phyloP scores from a whole-genome alignment of 352 stramenopile species.

The Globisporangium megalacanthum region DNA sequence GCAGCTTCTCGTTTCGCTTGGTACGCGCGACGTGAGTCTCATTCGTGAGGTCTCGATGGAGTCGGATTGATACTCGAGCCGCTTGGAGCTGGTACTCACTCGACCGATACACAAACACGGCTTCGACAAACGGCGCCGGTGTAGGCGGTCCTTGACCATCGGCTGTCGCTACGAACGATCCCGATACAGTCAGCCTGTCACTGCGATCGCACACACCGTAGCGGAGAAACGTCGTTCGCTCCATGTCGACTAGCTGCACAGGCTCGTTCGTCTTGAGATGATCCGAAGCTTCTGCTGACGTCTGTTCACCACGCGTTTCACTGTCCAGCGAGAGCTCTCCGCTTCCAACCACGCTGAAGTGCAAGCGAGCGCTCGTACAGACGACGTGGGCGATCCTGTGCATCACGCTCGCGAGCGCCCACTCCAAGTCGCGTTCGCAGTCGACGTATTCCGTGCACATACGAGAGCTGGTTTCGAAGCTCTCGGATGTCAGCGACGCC shows the following conservation, averaged over 20 bases:
- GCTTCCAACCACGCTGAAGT: conserved; percentile 1
- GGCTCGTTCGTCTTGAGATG: too few relatives aligned
- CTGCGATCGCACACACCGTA: conserved; percentile 12
- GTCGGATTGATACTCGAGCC: conserved; percentile 6
- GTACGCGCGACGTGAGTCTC: conserved; percentile 25
- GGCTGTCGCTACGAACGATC: conserved; percentile 1
- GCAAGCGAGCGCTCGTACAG: conserved; percentile 8
- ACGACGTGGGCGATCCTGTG: conserved; percentile 5
- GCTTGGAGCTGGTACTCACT: conserved; percentile 9
- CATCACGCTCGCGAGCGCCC: conserved; percentile 13
- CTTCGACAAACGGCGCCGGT: conserved; percentile 6
- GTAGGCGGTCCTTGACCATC: neutral
- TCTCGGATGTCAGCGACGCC: neutral
- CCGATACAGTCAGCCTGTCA: conserved; percentile 11
- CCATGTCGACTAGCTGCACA: too few relatives aligned
- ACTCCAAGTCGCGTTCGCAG: conserved; percentile 13
- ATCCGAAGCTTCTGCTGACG: neutral
- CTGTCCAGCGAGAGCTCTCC: conserved; percentile 4
- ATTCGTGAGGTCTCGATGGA: conserved; percentile 18
- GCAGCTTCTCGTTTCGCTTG: conserved; percentile 15
- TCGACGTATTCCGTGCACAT: conserved; percentile 12
- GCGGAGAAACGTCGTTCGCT: neutral
- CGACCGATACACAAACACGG: conserved; percentile 14
- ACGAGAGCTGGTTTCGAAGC: neutral
- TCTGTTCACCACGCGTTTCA: neutral